Base-by-base conservation (phyloP, 768 basidiomycete genomes). In the Russula vinacea region DNA sequence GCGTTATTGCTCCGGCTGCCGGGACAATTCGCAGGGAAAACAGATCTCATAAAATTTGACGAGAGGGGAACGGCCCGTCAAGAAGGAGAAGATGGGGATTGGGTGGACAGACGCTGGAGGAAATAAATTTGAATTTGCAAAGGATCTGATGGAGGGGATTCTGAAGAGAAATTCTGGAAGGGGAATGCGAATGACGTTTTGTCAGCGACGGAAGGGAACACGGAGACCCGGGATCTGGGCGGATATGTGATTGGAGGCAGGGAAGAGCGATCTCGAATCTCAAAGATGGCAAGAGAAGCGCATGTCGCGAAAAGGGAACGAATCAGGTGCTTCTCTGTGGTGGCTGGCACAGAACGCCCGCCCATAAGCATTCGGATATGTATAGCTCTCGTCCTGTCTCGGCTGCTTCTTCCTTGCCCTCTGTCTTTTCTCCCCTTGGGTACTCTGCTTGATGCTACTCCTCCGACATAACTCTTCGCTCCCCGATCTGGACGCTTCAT, bases 191-290 rank as follows among this genome's bases (percentile, higher is more conserved):
- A 67, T 64, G 69, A 62, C 62, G 67, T 67, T 69, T 67, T 69
- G 68, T 69, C 70, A 69, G 71, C 66, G 72, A 62, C 63, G 68
- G 69, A 69, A 71, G 58, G 70, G 67, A 60, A 62, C 60, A 60
- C 63, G 65, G 62, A 49, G 53, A 29, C 54, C 68, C 65, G 68
- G 69, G 71, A 66, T 65, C 57, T 29, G 51, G 63, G 68, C 67
- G 64, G 62, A 22, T 24, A 17, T 32, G 67, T 67, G 61, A 68
- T 67, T 68, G 67, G 67, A 57, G 50, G 11, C 1, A n/a, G 17
- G 44, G 19, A 5, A 35, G 39, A 2, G 29, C 7, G 64, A 61
- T 61, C 55, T n/a, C n/a, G n/a, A n/a, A n/a, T n/a, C n/a, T n/a
- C n/a, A n/a, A n/a, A n/a, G n/a, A n/a, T n/a, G n/a, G 47, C 53